Evolutionary conservation across 148 eudicot genomes (phyloP), one percentile per base, ranked within the genome.

Genomic region (Rhododendron vialii): DNA sequence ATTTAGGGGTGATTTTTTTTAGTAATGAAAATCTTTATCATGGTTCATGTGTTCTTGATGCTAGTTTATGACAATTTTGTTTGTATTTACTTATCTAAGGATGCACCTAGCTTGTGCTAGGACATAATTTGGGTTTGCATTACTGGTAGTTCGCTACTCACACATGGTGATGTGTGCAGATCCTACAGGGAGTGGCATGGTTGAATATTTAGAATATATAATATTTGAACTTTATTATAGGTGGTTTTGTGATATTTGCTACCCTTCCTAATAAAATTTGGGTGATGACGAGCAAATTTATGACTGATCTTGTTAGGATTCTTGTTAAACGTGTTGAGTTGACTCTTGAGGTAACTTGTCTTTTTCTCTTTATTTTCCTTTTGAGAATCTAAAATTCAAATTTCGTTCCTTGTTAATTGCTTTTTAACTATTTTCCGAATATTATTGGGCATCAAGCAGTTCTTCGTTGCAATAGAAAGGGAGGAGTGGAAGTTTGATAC

Each of bases 401-500:
- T 28, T 41, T 33, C 3, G 41, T 53, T 26, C 35, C 45, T 41
- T 41, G 45, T 41, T 41, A 41, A 41, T 41, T 15, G 61, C 20
- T 41, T 73, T 83, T 75, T 77, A 24, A 50, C 28, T 36, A 35
- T 83, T 77, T 38, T 41, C 82, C 1, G 22, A 80, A 28, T 51
- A 51, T 90, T 81, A 53, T 94, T 95, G 99, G 99, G 98, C 30
- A 96, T 96, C 90, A 96, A 96, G 90, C 98, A 95, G 87, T 96
- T 96, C 90, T 96, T 95, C 85, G 98, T 95, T 73, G 99, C 99
- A 10, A 95, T 96, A 24, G 99, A 96, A 89, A 93, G 91, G 89
- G 99, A 96, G 85, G 98, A 96, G 82, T 96, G 99, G 99, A 96
- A 96, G 84, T 95, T 96, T 91, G 98, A 96, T 89, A 96, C 99